Evolutionary conservation across 176 grass and related monocot genomes (phyloP).

Genomic region (Carex myosuroides): DNA sequence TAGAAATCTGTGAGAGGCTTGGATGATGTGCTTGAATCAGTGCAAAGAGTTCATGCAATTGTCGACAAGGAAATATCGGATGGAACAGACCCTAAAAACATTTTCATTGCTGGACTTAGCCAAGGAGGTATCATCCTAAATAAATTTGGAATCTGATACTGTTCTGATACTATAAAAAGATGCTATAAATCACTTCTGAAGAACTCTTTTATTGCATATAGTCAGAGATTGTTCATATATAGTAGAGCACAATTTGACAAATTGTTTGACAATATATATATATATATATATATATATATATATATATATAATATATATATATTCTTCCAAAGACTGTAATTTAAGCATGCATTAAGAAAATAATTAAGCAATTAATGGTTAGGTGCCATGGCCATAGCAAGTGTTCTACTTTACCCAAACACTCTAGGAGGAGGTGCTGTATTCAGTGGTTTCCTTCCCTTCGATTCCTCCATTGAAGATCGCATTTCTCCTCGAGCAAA

Average conservation of each 20-base stretch:
- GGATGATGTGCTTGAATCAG: slow-evolving; percentile 47
- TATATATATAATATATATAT: too few relatives aligned
- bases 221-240: too few relatives aligned
- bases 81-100: slow-evolving; percentile 30
- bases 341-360: not conserved
- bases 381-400: slow-evolving; percentile 61
- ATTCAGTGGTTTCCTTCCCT: slow-evolving; percentile 76
- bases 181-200: too few relatives aligned
- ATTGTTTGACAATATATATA: too few relatives aligned
- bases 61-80: slow-evolving; percentile 54
- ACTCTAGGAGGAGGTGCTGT: slow-evolving; percentile 57
- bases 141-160: not conserved
- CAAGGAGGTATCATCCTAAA: slow-evolving; percentile 47
- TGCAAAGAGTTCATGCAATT: slow-evolving; percentile 49
- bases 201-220: too few relatives aligned
- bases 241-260: too few relatives aligned
- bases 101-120: slow-evolving; percentile 72
- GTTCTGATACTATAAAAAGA: too few relatives aligned
- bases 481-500: slow-evolving; percentile 50
- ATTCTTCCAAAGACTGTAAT: too few relatives aligned
- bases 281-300: too few relatives aligned
- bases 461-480: slow-evolving; percentile 35
- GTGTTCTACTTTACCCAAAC: slow-evolving; percentile 51
- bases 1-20: slow-evolving; percentile 55
- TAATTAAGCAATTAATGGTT: not conserved